Conservation (phyloP, 2,329 filamentous ascomycete genomes). For the Aspergillus spinulosporus region DNA sequence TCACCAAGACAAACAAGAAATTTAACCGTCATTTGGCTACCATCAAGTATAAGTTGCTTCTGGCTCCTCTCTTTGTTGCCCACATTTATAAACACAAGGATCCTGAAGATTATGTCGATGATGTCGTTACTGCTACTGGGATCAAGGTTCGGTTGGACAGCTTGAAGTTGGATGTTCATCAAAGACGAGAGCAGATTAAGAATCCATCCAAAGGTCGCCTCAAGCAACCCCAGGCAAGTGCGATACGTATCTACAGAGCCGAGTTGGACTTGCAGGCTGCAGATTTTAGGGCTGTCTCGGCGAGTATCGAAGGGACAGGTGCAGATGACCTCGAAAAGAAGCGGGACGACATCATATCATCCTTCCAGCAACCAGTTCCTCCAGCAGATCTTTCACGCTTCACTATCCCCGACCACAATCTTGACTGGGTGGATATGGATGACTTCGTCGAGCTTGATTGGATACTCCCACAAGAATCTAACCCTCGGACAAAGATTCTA, state of each 20-base stretch:
- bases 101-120: constrained; percentile 76
- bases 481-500: constrained; percentile 90
- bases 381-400: constrained; percentile 75
- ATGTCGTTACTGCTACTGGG: constrained; percentile 83
- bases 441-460: constrained; percentile 98
- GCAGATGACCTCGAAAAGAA: constrained; percentile 68
- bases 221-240: constrained; percentile 77
- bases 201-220: constrained; percentile 74
- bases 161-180: constrained; percentile 95
- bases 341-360: constrained; percentile 59
- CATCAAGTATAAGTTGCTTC: constrained; percentile 92
- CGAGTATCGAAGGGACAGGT: constrained; percentile 78
- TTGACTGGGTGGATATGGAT: constrained; percentile 98
- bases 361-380: constrained; percentile 54
- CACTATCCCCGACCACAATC: constrained; percentile 91
- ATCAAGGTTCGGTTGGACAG: constrained; percentile 93
- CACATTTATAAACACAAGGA: constrained; percentile 99
- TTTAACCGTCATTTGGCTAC: constrained; percentile 97
- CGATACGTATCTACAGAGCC: constrained; percentile 93
- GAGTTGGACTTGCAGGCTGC: constrained; percentile 89
- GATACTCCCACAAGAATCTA: constrained; percentile 85
- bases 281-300: constrained; percentile 90
- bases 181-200: constrained; percentile 87
- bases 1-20: constrained; percentile 97
- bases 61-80: constrained; percentile 90